Percentiles rank a stretch among this genome's conserved stretches.
phyloP scores from a whole-genome alignment of 148 eudicot genomes.

The Bassia scoparia region DNA sequence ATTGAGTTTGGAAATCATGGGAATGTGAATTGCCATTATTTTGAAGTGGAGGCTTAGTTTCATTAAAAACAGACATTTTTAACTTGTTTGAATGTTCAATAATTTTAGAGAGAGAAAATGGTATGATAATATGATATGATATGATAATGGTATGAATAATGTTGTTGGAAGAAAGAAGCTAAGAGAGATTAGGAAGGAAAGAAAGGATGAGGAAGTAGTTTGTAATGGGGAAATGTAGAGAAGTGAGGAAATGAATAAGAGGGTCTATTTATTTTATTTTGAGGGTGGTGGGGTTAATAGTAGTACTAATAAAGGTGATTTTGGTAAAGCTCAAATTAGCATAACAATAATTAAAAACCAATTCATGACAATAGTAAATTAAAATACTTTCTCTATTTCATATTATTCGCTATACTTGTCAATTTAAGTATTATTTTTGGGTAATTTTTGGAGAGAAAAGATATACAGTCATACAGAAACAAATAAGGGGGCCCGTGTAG shows the following conservation, averaged over 20 bases:
- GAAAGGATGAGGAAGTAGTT: neutral
- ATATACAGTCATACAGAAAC: too few relatives aligned
- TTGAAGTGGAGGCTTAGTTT: conserved; percentile 23
- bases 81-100: neutral
- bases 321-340: neutral
- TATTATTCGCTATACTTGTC: too few relatives aligned
- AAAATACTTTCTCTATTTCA: too few relatives aligned
- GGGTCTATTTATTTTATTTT: conserved; percentile 32
- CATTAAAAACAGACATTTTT: conserved; percentile 25
- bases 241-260: conserved; percentile 16
- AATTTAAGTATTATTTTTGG: too few relatives aligned
- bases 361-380: neutral
- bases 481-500: too few relatives aligned
- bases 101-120: neutral
- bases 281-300: conserved; percentile 10
- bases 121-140: neutral
- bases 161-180: neutral
- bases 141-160: neutral
- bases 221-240: conserved; percentile 19
- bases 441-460: too few relatives aligned
- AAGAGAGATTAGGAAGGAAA: neutral
- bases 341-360: neutral
- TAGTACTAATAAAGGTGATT: neutral
- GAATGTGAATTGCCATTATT: conserved; percentile 12
- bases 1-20: conserved; percentile 15